Conservation (phyloP, 1,284 basidiomycete species). For the Tylopilus orsonianus region DNA sequence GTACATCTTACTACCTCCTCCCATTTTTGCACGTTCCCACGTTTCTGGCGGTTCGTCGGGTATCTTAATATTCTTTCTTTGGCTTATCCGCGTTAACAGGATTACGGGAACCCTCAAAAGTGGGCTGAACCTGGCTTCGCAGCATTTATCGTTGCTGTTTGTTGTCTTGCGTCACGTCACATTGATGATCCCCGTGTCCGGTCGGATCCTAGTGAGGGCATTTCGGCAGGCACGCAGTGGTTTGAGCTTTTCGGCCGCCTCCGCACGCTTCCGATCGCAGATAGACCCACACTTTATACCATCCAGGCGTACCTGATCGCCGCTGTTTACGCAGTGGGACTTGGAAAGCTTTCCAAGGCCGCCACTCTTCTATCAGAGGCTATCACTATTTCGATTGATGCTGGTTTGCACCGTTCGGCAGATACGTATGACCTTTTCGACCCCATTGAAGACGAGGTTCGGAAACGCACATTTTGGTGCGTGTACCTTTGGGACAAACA, state of each 20-base stretch:
- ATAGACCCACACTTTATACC: constrained; percentile 85
- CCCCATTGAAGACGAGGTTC: constrained; percentile 82
- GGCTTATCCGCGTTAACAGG: constrained; percentile 43
- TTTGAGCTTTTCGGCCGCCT: constrained; percentile 84
- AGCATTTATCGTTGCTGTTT: constrained; percentile 85
- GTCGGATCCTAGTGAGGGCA: constrained; percentile 74
- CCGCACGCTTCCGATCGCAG: constrained; percentile 82
- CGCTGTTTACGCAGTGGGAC: constrained; percentile 84
- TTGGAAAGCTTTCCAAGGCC: constrained; percentile 84
- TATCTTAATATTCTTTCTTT: constrained; percentile 5
- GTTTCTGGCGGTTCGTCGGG: constrained; percentile 70
- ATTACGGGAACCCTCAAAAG: constrained; percentile 88
- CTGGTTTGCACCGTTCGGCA: constrained; percentile 81
- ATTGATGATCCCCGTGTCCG: constrained; percentile 87
- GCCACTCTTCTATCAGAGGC: constrained; percentile 83
- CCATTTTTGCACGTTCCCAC: constrained; percentile 89
- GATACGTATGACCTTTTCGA: constrained; percentile 89
- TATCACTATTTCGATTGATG: constrained; percentile 81
- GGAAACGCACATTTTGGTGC: constrained; percentile 92
- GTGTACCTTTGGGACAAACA: constrained; percentile 95
- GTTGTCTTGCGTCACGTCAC: constrained; percentile 85
- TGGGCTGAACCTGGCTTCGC: constrained; percentile 93
- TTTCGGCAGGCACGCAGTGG: constrained; percentile 86
- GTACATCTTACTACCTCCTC: constrained; percentile 88
- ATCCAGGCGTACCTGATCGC: constrained; percentile 86